Evolutionary conservation across 768 basidiomycete genomes (phyloP), one percentile per base, ranked within the genome.

Genomic region (Naematelia encephala): DNA sequence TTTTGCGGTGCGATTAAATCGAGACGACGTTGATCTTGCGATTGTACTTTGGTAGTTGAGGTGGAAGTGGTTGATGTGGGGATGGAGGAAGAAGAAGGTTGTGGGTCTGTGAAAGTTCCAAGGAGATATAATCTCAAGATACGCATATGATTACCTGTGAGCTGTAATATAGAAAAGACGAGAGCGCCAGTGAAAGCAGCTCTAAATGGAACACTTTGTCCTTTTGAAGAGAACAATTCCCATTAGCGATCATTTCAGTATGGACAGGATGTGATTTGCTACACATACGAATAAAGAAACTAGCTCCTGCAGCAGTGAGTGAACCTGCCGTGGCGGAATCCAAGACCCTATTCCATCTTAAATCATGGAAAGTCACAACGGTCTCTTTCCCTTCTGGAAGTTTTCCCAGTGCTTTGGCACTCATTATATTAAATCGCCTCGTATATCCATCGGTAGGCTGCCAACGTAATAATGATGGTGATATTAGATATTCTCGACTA

Each of bases 401-500:
- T 25, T 66, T 64, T 8, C 63, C 60, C 14, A 39, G 49, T 58
- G 54, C 43, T 25, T 66, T 62, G 16, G 47, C 51, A 39, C 27
- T 49, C 12, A 65, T n/a, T 11, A 39, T 23, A 28, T 27, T 44
- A 23, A 60, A 44, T 29, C 69, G 61, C 27, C 57, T 52, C 2
- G 48, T 51, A 67, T 84, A 85, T 61, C 84, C 82, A 43, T 78
- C 76, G 66, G 79, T 81, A 1, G 81, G 76, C 19, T 82, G 70
- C 0, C 76, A 75, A 23, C 77, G 76, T 5, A 82, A 78, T 44
- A 90, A 76, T 1, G 83, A 57, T 0, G 91, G 91, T 45, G 83
- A 83, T 49, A 90, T 78, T n/a, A 83, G 69, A 69, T 85, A 89
- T 80, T 91, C 91, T 59, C 89, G 84, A 52, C 87, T 73, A 57